Evolutionary conservation across 2,329 filamentous ascomycete species (phyloP), one percentile per base, ranked within the genome.

Genomic region (Chrysosporium queenslandicum): DNA sequence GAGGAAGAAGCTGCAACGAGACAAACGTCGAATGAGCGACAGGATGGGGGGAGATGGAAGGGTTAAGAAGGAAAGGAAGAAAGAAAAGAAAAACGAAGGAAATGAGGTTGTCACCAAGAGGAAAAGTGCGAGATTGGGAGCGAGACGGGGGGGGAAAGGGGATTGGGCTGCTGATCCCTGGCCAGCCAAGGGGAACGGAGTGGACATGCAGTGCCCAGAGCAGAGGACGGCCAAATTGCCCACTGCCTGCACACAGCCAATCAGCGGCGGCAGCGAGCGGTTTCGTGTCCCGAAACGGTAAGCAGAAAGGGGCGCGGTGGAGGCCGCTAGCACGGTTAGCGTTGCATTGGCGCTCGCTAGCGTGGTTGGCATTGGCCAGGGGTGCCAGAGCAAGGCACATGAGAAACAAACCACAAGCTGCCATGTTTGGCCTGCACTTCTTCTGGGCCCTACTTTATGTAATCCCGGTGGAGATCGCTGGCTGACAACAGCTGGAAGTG

Each of bases 21-120:
- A 58, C 25, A 27, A 8, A 47, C 20, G 49, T 37, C 30, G 47
- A 53, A 51, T 18, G 45, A 51, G 36, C 36, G 46, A 57, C 52
- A 39, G 50, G 54, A 57, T 46, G 41, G 50, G 41, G 50, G 54
- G 45, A 58, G 56, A 52, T 54, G 53, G 56, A 56, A 55, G 43
- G 56, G 52, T 54, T 40, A 59, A 54, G 49, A 58, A 58, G 60
- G 56, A 61, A 60, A 61, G 58, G 61, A 56, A 58, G 56, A 61
- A 56, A 58, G 56, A 57, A 58, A 55, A 56, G 55, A 59, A 58
- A 57, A 55, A 57, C 54, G 57, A 57, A 59, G 56, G 57, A 43
- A 41, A 57, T 51, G 56, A 25, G 29, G 21, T 21, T 6, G 27
- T 11, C 32, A 14, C 4, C 16, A 12, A 30, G 39, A 53, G 56